Evolutionary conservation across 129 eudicot species (phyloP), one percentile per base, ranked within the genome.

Genomic region (Apium graveolens): DNA sequence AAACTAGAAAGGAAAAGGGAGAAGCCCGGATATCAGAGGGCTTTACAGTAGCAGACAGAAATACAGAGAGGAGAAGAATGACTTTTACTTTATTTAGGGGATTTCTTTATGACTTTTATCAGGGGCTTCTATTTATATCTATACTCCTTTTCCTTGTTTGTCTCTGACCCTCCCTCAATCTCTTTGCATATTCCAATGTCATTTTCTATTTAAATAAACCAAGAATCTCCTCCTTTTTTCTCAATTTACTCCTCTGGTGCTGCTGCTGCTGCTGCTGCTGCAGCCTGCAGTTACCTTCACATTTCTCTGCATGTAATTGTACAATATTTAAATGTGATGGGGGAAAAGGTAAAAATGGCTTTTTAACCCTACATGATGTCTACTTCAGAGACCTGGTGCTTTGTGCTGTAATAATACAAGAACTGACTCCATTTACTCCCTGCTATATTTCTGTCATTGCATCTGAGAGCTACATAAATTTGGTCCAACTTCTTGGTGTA

Each of bases 71-170:
- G 73, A 68, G 73, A 68, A 35, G 41, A 35, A 35, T 68, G 73
- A 68, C 73, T 68, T 68, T 68, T 68, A 32, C 73, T 68, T 68
- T 68, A 68, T 29, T 29, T 68, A 42, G 73, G 73, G 73, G 73
- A 68, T 32, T 68, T 68, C 73, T 68, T 68, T 68, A 68, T 68
- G 73, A 68, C 73, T 68, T 68, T 68, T 29, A 68, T 68, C 73
- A 68, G 73, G 73, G 73, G n/a, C n/a, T n/a, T 38, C 11, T 31
- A 24, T 68, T 31, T 68, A 3, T 63, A 31, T 26, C 37, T 63
- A n/a, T 63, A 2, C 17, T 7, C 38, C 20, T 31, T 66, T 68
- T 29, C 39, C 41, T 35, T 68, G 73, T 68, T 31, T 68, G 73
- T 35, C 21, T 68, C 73, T 29, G 38, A 31, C 41, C 41, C 21